Base-by-base conservation (phyloP, 2,329 filamentous ascomycete genomes). In the Xylariaceae sp. region DNA sequence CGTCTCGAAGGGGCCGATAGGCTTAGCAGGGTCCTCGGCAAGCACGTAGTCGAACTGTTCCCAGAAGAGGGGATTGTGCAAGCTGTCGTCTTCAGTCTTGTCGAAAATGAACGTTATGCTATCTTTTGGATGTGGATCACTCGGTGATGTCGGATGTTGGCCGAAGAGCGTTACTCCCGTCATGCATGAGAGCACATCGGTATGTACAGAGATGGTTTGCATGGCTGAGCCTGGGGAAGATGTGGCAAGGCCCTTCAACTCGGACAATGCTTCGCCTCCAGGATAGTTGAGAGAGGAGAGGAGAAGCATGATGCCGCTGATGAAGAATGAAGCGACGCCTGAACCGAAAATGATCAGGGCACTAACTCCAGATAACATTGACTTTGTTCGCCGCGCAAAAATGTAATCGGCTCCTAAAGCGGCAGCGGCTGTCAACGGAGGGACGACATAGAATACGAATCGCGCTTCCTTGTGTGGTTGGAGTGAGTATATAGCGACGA, bases 401-500 rank as follows among this genome's bases (percentile, higher is more conserved):
- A 95, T 73, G 69, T 84, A 86, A 50, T 83, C 81, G 13, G 90
- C 89, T 17, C 85, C 86, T 5, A 90, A 77, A 3, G 90, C 86
- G 0, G 90, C 87, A 2, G 86, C 81, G 11, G 87, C 87, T 0
- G 92, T 96, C 31, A 97, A 74, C 0, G 87, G 79, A 0, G 94
- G 94, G 19, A 96, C 78, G 47, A 84, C 79, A 72, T 97, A 97
- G 63, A 97, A 84, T 61, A 99, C 86, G 75, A 99, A 99, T 16
- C 94, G 88, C 68, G 91, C 88, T 73, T 99, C 94, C 69, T 99
- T 99, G 74, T 99, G 94, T 0, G 93, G 92, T 56, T 96, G 88
- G 46, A 90, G 63, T 57, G 90, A 96, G 75, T 96, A 97, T 41
- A 95, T 70, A 5, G 79, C 79, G 17, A 95, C 77, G 69, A 92